Percentiles rank a stretch among this genome's conserved stretches.
These are phyloP conservation scores for Urochloa ruziziensis DNA, from an alignment of 176 grass and related monocot species.

Conservation along the genomic window DNA sequence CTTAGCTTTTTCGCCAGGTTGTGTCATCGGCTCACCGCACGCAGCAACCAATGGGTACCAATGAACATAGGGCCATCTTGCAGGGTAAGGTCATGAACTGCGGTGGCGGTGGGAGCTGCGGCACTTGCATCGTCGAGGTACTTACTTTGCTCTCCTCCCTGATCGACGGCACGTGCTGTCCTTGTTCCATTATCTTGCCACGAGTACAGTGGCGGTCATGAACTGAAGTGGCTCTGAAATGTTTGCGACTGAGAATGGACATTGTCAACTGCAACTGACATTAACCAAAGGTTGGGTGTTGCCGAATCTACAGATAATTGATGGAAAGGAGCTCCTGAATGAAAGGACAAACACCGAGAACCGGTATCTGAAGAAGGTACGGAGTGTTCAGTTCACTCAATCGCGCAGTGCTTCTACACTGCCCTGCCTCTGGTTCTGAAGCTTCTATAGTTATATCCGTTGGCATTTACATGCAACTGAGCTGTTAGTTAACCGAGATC, in stretches of 20 bases:
- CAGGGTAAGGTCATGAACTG: constrained; percentile 98
- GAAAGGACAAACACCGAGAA: constrained; percentile 72
- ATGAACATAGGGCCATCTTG: background rate
- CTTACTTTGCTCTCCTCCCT: background rate
- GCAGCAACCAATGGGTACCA: background rate
- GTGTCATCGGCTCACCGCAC: background rate
- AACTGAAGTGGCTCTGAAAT: background rate
- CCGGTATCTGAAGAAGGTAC: constrained; percentile 77
- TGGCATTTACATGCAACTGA: background rate
- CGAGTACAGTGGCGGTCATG: background rate
- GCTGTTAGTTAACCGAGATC: background rate
- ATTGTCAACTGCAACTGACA: background rate
- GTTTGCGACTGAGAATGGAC: background rate
- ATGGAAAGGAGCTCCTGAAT: constrained; percentile 74
- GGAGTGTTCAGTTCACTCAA: background rate
- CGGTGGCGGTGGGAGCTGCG: constrained; percentile 85
- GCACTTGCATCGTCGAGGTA: constrained; percentile 96
- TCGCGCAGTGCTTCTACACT: background rate
- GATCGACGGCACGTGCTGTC: background rate
- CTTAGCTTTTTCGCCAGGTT: background rate
- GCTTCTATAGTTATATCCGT: background rate
- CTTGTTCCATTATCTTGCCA: background rate
- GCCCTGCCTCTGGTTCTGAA: background rate
- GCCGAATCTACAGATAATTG: constrained; percentile 57
- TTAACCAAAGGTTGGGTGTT: background rate